Percentiles rank a stretch among this genome's conserved stretches.
Conservation (phyloP, 164 flowering plant species). For the Tetrastigma voinierianum region DNA sequence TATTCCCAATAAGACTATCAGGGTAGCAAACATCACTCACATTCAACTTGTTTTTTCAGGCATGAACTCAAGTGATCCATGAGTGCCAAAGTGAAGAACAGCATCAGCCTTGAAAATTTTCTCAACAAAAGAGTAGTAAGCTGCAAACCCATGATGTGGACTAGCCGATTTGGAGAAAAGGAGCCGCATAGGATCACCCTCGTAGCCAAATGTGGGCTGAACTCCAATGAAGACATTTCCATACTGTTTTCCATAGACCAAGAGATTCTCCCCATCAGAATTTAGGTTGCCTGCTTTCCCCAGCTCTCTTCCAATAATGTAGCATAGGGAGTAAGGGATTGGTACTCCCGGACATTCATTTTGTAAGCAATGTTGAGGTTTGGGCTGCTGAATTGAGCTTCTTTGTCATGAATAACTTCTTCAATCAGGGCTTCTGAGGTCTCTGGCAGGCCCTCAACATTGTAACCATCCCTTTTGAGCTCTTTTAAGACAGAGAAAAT, state of each 20-base stretch:
- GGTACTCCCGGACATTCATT: constrained; percentile 90
- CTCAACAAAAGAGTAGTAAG: constrained; percentile 92
- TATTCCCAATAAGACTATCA: constrained; percentile 92
- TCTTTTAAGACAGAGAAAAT: constrained; percentile 88
- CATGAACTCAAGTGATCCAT: constrained; percentile 98
- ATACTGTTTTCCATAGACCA: constrained; percentile 94
- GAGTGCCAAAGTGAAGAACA: constrained; percentile 98
- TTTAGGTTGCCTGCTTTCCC: constrained; percentile 98
- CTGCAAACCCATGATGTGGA: constrained; percentile 99
- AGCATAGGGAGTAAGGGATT: constrained; percentile 81
- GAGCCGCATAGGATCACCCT: constrained; percentile 97
- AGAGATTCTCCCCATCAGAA: constrained; percentile 91
- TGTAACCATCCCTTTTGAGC: too few relatives aligned
- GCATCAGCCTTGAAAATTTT: constrained; percentile 96
- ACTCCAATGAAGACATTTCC: constrained; percentile 99
- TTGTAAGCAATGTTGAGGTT: constrained; percentile 95
- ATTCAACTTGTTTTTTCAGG: constrained; percentile 99
- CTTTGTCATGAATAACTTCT: constrained; percentile 91
- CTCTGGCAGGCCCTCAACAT: constrained; percentile 93
- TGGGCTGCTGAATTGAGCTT: constrained; percentile 97
- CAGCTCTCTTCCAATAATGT: constrained; percentile 90
- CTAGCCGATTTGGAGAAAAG: constrained; percentile 99
- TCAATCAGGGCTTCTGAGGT: constrained; percentile 84
- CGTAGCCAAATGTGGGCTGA: constrained; percentile 98
- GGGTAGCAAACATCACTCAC: constrained; percentile 99